A percentile compares a stretch with the other conserved stretches of the same genome.
These are phyloP conservation scores for Mycena filopes DNA, from an alignment of 768 basidiomycete genomes.

Conservation along the genomic window DNA sequence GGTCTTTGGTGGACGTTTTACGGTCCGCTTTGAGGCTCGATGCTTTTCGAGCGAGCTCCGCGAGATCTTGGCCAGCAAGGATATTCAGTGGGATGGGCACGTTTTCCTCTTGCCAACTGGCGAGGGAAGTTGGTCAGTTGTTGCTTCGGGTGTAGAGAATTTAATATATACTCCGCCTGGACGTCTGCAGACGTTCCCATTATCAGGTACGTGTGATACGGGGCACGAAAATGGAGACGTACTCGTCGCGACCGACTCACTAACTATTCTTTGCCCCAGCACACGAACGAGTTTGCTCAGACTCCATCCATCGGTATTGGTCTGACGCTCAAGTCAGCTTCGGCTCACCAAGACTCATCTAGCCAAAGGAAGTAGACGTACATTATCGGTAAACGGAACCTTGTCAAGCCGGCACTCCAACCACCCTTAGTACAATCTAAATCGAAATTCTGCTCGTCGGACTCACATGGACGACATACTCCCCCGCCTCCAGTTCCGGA, in stretches of 20 bases:
- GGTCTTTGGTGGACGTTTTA: background rate
- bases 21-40: background rate
- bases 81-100: constrained; percentile 20
- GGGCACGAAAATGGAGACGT: background rate
- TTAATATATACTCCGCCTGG: constrained; percentile 9
- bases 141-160: too few species aligned
- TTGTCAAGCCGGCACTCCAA: constrained; percentile 29
- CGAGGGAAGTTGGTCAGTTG: background rate
- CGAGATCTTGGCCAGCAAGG: constrained; percentile 28
- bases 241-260: constrained; percentile 29
- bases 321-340: background rate
- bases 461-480: constrained; percentile 33
- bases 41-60: constrained; percentile 24
- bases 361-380: background rate
- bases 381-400: constrained; percentile 29
- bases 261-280: constrained; percentile 12
- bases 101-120: constrained; percentile 21
- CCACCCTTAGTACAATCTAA: background rate
- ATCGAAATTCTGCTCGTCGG: background rate
- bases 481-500: constrained; percentile 21
- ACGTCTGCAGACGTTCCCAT: background rate
- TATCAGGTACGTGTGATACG: background rate
- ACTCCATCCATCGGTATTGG: constrained; percentile 22
- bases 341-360: too few species aligned
- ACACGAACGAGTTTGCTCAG: constrained; percentile 29